Base-by-base conservation (phyloP, 306 rosid species). In the Sphenostylis stenocarpa region DNA sequence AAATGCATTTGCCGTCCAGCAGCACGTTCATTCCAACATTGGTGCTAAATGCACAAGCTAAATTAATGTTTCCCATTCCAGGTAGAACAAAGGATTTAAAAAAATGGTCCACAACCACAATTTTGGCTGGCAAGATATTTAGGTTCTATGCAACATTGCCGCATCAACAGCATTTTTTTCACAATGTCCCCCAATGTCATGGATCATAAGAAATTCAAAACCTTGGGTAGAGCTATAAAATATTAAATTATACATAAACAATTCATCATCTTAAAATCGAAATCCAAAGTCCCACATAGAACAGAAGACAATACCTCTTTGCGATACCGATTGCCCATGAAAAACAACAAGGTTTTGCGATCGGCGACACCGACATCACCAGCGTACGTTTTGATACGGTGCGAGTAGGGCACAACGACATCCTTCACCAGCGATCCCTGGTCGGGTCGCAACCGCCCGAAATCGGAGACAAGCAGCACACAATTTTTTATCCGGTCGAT, bases 401-500 rank as follows among this genome's bases (percentile, higher is more conserved):
- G 97, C 16, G 99, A 89, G 56, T 95, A 95, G 0, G 99, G 99
- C 41, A 95, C 56, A 13, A 95, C 83, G 16, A 95, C 86, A 72
- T 95, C 99, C 89, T 95, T 95, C 36, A 92, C 84, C 34, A 95
- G 81, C 23, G 99, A 95, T 1, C 96, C 97, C 82, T 95, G 99
- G 67, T 95, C 97, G 0, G 81, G 57, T 52, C 87, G 77, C 82
- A 95, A 64, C 82, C 97, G 72, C 29, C 99, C 99, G 29, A 95
- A 95, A 84, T 95, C 97, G 10, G 96, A 87, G 0, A 95, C 91
- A 4, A 95, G 92, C 75, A 95, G 13, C 17, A 92, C 89, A 9
- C 83, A 81, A 29, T 84, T 92, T 75, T 87, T 92, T 0, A 92
- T 78, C 84, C 51, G 79, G 65, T 92, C 96, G 7, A 92, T 70